Evolutionary conservation across 768 basidiomycete genomes (phyloP), one percentile per base, ranked within the genome.

Genomic region (Mycena polygramma): DNA sequence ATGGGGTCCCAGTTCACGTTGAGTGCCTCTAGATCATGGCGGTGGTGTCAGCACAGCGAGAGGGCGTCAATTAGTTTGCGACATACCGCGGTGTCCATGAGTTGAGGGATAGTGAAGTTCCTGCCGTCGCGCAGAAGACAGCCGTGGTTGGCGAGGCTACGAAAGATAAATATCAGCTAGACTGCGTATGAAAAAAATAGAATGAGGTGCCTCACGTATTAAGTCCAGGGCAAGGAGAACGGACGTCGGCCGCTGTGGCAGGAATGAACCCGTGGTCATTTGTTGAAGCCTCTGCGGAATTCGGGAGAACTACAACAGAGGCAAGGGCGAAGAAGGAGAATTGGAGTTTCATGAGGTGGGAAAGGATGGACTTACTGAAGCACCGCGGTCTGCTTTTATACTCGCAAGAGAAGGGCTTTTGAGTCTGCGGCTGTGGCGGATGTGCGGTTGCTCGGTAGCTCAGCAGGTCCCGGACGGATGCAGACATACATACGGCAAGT

Each of bases 41-140:
- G n/a, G n/a, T n/a, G n/a, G 43, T 11, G 7, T 45, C 17, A 45
- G 39, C 39, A 39, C 39, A 4, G 17, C 30, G 24, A 49, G 48
- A n/a, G 17, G 4, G 20, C 15, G 41, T 8, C 17, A 58, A 24
- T 46, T n/a, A 43, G 36, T 26, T 9, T 26, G 5, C 15, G 7
- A 45, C 57, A 36, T 14, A 58, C 57, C 57, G 41, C 57, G 20
- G 57, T 39, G 14, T 45, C 57, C 57, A 58, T 39, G 11, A 58
- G 26, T 6, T 19, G 20, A 24, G 46, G 10, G 9, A 48, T 19
- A 30, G 58, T 60, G 45, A 60, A 60, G 4, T 60, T 19, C 45
- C 48, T 48, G 15, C 58, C 58, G 13, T 48, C 39, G 30, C 45
- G 58, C 22, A 39, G 57, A n/a, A 43, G 41, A 45, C 22, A 45